Evolutionary conservation across 1,284 basidiomycete genomes (phyloP), one percentile per base, ranked within the genome.

Genomic region (Cystobasidium pallidum): DNA sequence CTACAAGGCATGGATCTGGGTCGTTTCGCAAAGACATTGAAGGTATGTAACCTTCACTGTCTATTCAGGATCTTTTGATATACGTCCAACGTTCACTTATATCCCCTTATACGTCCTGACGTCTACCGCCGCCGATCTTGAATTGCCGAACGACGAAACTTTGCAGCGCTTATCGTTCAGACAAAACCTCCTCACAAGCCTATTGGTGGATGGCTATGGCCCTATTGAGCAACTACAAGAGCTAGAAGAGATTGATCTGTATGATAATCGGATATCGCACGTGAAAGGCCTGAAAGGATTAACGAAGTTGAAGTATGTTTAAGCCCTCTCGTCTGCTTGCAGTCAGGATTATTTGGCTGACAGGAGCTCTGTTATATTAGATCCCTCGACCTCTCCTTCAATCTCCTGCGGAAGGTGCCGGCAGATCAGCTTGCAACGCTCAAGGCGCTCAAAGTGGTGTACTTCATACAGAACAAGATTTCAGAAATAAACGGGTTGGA

Each of bases 391-490:
- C 83, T 97, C 36, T 98, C 94, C 1, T 99, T 97, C 86, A 99
- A 99, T 82, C 86, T 95, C 59, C 83, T 98, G 61, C 79, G 79
- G 30, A 79, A 81, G 49, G 77, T 81, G 2, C 70, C 70, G 6
- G 65, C 58, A 32, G 43, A 58, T 26, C 54, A 74, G 28, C 34
- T 73, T 39, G 36, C 54, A 8, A 59, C 32, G 17, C 45, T 66
- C 41, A 68, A 34, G 11, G 32, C 65, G 2, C 45, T 75, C 15
- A 63, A 57, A 28, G 49, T 54, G 0, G 84, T 96, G 26, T 99
- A 93, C 82, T 92, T 99, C 78, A 92, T 99, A 1, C 95, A 99
- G 82, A 98, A 99, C 83, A 91, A 91, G 82, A 95, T 99, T 77
- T 86, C 88, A 6, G 86, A 86, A 71, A 91, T 99, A 57, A 84